These are phyloP conservation scores for Sphaerulina musiva DNA, from an alignment of 2,329 filamentous ascomycete species.

Conservation along the genomic window DNA sequence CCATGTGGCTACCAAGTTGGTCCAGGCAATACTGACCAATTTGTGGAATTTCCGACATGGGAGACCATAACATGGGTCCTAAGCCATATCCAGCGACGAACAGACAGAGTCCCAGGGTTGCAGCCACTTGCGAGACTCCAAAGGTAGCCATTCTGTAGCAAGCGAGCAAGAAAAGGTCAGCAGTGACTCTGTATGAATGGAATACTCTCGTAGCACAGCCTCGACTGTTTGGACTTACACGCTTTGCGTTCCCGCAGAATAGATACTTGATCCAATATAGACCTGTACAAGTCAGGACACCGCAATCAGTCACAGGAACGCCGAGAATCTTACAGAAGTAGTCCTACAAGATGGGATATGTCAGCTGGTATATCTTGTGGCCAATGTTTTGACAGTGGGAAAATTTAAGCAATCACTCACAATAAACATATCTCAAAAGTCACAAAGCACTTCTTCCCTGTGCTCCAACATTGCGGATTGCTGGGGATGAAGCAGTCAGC, in stretches of 20 bases:
- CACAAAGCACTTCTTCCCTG: conserved; percentile 39
- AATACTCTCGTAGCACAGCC: no score
- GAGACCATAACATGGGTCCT: conserved; percentile 43
- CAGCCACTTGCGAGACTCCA: conserved; percentile 41
- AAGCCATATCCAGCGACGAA: conserved; percentile 48
- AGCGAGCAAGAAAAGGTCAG: no score
- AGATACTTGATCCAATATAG: conserved; percentile 49
- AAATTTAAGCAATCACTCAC: neutral
- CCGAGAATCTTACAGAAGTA: conserved; percentile 28
- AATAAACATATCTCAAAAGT: conserved; percentile 36
- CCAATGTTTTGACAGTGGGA: no score
- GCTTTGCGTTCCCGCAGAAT: conserved; percentile 40
- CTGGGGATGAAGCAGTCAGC: neutral
- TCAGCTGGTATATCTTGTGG: conserved; percentile 38
- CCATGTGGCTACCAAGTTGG: no score
- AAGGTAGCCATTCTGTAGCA: conserved; percentile 34
- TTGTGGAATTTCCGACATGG: conserved; percentile 46
- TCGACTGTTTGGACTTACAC: conserved; percentile 22
- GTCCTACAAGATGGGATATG: conserved; percentile 26
- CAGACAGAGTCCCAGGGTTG: conserved; percentile 45
- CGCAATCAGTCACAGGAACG: no score
- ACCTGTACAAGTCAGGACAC: no score
- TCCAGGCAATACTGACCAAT: conserved; percentile 33
- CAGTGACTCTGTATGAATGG: no score
- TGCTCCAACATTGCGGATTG: conserved; percentile 35